These are phyloP conservation scores for Austropuccinia psidii DNA, from an alignment of 1,284 basidiomycete genomes.

Conservation along the genomic window DNA sequence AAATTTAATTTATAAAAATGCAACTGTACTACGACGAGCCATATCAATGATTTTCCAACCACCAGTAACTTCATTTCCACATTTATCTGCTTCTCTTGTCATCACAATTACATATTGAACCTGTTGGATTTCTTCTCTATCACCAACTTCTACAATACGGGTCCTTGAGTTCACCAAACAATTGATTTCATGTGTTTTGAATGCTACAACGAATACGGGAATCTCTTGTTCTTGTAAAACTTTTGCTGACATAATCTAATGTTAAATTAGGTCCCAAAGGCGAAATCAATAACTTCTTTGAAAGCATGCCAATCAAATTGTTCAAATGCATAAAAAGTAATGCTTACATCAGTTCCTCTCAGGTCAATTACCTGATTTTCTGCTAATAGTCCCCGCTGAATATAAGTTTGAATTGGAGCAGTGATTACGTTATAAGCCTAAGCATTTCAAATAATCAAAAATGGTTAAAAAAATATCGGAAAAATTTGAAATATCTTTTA, in stretches of 20 bases:
- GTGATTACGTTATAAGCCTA: constrained; percentile 93
- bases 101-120: constrained; percentile 88
- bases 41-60: constrained; percentile 99
- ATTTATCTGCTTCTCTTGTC: constrained; percentile 61
- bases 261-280: constrained; percentile 43
- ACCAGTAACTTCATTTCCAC: constrained; percentile 71
- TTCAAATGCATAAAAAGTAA: constrained; percentile 26
- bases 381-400: constrained; percentile 77
- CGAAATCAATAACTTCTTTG: background rate
- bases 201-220: constrained; percentile 88
- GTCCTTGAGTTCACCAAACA: constrained; percentile 69
- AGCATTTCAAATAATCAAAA: constrained; percentile 14
- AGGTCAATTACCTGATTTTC: constrained; percentile 90
- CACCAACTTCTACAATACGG: constrained; percentile 62
- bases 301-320: background rate
- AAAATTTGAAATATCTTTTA: background rate
- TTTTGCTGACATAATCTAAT: constrained; percentile 66
- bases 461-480: background rate
- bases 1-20: constrained; percentile 16
- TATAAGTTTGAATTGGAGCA: constrained; percentile 93
- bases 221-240: constrained; percentile 73
- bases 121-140: constrained; percentile 80
- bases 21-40: constrained; percentile 36
- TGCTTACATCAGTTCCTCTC: constrained; percentile 77
- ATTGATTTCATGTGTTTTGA: constrained; percentile 87